Base-by-base conservation (phyloP, 768 basidiomycete genomes). In the Lentinus brumalis region DNA sequence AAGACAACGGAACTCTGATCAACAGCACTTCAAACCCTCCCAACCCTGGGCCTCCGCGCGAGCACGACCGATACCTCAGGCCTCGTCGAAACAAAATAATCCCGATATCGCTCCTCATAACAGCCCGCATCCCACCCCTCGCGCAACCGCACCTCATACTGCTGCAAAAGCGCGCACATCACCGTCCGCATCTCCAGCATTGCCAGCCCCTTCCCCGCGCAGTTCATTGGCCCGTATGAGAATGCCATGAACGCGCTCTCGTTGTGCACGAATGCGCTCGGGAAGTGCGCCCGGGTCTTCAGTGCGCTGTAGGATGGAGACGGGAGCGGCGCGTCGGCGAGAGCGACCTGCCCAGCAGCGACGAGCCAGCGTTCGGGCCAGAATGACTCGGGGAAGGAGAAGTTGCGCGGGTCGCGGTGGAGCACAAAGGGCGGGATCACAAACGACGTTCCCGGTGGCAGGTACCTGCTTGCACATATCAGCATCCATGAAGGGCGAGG, bases 131-230 rank as follows among this genome's bases (percentile, higher is more conserved):
- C 67, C 18, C 70, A 75, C 30, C 61, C 57, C 8, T 70, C 70
- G 29, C 58, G 70, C 55, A 77, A 69, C 49, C 60, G 47, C 50
- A 76, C 63, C 26, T 75, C 69, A 52, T 76, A 75, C 55, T 67
- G 66, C 63, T 74, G 75, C 64, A 78, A 51, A 38, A 78, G 53
- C 26, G 71, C 41, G 32, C 67, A 65, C 14, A 75, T 29, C 26
- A 77, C 61, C 49, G 61, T 67, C 44, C 72, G 71, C 64, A 77
- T 58, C 61, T 77, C 75, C 35, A 68, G 66, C 59, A 75, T 65
- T 47, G 80, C 81, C n/a, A 81, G 70, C 69, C 77, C 64, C 63
- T 76, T 78, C n/a, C 83, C 83, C 9, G 75, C 77, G 63, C 85
- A 85, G 62, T 81, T 81, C 15, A 78, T 75, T 15, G 82, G 81